Evolutionary conservation across 2,329 filamentous ascomycete genomes (phyloP), one percentile per base, ranked within the genome.

Genomic region (Fusarium armeniacum): DNA sequence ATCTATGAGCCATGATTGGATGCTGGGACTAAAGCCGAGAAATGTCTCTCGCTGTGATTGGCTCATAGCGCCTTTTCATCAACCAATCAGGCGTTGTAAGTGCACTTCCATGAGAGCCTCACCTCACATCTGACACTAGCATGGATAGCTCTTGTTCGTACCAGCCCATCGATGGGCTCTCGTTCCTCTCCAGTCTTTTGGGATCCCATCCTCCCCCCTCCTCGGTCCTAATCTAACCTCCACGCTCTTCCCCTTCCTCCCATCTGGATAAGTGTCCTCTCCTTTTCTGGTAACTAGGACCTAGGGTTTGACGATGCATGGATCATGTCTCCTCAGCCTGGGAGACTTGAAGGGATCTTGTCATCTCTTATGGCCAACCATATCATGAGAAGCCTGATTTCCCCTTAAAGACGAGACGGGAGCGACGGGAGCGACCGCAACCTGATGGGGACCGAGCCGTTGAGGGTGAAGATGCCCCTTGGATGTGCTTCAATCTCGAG

Each of bases 41-140:
- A 52, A 43, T 59, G 28, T 36, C 33, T 30, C 22, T 33, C 16
- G 4, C 22, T 43, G 22, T 67, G 44, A 69, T 69, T 70, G 67
- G 67, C 32, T 40, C 9, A 44, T 50, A 35, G 28, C 28, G 18
- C 7, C 16, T 26, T n/a, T 3, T 10, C 2, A 12, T 12, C 36
- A 43, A 26, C 78, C 78, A 80, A 80, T 80, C 71, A 78, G 59
- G 51, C 32, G 47, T 58, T 71, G 64, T 65, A 78, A 52, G 51
- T 51, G 73, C 72, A 61, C 60, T 77, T 77, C 67, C 65, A 69
- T 75, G 72, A 77, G 75, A 77, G 74, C 77, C 76, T 79, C 75
- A 77, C 75, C 73, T 77, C 72, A 74, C 68, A 62, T 74, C 75
- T 67, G 69, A 74, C 74, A 75, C 75, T 75, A 75, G 71, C 70